Evolutionary conservation across 768 basidiomycete species (phyloP), one percentile per base, ranked within the genome.

Genomic region (Boletus rex-veris): DNA sequence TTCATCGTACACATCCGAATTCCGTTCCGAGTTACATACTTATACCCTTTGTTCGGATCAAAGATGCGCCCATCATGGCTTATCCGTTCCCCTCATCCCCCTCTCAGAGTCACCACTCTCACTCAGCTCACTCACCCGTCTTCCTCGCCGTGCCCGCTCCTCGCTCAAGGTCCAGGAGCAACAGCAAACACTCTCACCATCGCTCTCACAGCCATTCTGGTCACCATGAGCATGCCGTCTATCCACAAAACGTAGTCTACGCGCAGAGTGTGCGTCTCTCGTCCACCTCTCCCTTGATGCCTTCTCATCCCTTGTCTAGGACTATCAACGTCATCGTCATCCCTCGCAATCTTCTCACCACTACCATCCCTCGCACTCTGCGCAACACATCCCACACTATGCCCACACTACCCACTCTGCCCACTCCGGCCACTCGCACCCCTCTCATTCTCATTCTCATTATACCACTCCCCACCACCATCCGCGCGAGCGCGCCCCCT

Each of bases 61-160:
- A 6, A 24, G 24, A 24, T 3, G 18, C 5, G 3, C 3, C 24
- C 21, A 37, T 15, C 50, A 65, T 67, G 66, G 36, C 60, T 56
- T 67, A 64, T 56, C 47, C 48, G 1, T 69, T 67, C n/a, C 67
- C 66, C 26, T 44, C 65, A 28, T 41, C 60, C 1, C 50, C 45
- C 11, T 52, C 53, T 3, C 11, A 24, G 4, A 39, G 49, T 37
- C 19, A n/a, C 3, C 21, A 31, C 28, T 28, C 28, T 2, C 16
- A 18, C 45, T 3, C 55, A 42, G 1, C 39, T 49, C 3, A 4
- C 24, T 5, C 49, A 18, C 16, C 12, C 48, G 0, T 51, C 33
- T 58, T 54, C 21, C 57, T 68, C 30, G 41, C 31, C 26, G 53
- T 53, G 1, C 60, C 46, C 0, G 0, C 45, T 0, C 60, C 37